phyloP scores from a whole-genome alignment of 805 yeast species.

The Zygotorulaspora chibaensis region DNA sequence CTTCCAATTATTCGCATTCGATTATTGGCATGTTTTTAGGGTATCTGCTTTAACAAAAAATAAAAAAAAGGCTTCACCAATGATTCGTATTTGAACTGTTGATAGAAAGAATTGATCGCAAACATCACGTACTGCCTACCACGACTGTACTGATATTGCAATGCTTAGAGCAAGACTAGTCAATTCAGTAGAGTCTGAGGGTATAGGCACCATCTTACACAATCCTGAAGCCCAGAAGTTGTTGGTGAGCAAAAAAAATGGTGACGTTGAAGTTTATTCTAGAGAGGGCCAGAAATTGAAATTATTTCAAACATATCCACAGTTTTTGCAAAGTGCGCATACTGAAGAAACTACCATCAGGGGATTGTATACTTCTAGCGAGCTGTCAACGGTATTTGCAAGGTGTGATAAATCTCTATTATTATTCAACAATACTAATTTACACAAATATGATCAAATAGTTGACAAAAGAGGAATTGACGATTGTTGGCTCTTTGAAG shows the following conservation, averaged over 20 bases:
- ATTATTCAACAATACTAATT: constrained; percentile 29
- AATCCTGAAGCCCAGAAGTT: constrained; percentile 27
- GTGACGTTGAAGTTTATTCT: constrained; percentile 31
- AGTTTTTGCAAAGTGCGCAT: constrained; percentile 22
- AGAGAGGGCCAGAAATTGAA: constrained; percentile 20
- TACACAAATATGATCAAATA: constrained; percentile 32
- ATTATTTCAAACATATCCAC: constrained; percentile 29
- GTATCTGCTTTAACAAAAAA: neutral
- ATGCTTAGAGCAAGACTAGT: constrained; percentile 25
- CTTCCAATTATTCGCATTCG: too few relatives aligned
- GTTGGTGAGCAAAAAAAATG: constrained; percentile 26
- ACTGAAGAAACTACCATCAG: constrained; percentile 18
- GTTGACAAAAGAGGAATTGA: constrained; percentile 31
- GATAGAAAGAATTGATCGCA: neutral
- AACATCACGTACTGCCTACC: too few relatives aligned
- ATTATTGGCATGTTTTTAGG: neutral
- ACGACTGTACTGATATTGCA: neutral
- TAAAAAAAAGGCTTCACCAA: too few relatives aligned
- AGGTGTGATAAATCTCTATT: constrained; percentile 24
- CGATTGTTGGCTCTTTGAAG: constrained; percentile 25
- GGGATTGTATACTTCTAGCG: constrained; percentile 23
- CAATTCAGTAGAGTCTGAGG: constrained; percentile 19
- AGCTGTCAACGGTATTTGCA: constrained; percentile 29
- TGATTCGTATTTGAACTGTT: neutral
- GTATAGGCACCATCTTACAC: constrained; percentile 24